These are phyloP conservation scores for Solanum lycopersicoides DNA, from an alignment of 257 asterid genomes.

Conservation along the genomic window DNA sequence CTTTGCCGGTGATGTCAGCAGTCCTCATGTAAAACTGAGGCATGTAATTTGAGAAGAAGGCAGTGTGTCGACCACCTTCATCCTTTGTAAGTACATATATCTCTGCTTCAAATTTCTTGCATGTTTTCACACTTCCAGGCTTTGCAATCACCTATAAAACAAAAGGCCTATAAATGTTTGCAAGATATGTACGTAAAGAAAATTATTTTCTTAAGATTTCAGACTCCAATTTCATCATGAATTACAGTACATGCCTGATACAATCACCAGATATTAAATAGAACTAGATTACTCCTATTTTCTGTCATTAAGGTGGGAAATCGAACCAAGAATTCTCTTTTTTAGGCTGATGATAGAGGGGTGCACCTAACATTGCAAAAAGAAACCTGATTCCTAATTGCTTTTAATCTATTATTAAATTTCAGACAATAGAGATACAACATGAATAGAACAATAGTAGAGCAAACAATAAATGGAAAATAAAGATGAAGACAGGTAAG, in stretches of 20 bases:
- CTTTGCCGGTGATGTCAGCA: slow-evolving; percentile 95
- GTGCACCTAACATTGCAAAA: neutral
- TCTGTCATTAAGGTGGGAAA: neutral
- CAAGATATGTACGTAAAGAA: neutral
- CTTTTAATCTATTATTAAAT: neutral
- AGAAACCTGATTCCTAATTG: neutral
- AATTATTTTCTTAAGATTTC: neutral
- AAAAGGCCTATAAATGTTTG: neutral
- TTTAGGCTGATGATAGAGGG: neutral
- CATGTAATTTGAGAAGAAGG: slow-evolving; percentile 87
- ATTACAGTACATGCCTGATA: neutral
- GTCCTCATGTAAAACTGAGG: slow-evolving; percentile 99
- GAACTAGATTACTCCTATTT: neutral
- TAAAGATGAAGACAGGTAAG: neutral
- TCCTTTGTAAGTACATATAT: slow-evolving; percentile 96
- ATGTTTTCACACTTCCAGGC: slow-evolving; percentile 71
- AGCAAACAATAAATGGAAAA: neutral
- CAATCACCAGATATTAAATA: neutral
- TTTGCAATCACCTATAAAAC: slow-evolving; percentile 79
- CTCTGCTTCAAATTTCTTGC: slow-evolving; percentile 93
- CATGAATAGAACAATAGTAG: neutral
- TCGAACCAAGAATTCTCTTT: neutral
- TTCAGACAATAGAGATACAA: neutral
- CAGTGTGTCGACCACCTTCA: slow-evolving; percentile 99
- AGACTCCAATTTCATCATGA: neutral